These are phyloP conservation scores for Russula virescens DNA, from an alignment of 768 basidiomycete species.

Conservation along the genomic window DNA sequence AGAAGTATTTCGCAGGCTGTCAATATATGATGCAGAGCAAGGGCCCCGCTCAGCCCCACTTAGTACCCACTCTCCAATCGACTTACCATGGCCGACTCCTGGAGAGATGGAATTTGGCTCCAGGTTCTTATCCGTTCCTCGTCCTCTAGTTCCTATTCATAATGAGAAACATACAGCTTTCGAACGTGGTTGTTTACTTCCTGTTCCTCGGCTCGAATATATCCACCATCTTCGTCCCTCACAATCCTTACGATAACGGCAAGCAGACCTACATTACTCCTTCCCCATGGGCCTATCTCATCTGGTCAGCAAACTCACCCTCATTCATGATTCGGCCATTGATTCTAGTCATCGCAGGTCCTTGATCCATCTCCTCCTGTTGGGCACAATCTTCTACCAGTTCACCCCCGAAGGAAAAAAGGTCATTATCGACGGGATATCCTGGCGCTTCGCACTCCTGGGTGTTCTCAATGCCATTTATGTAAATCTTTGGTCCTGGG, in stretches of 20 bases:
- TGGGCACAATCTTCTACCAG: constrained; percentile 89
- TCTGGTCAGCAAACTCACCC: constrained; percentile 51
- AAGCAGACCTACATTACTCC: constrained; percentile 94
- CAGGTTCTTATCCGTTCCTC: no score
- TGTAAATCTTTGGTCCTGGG: constrained; percentile 75
- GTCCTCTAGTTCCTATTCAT: no score
- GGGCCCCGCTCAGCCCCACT: no score
- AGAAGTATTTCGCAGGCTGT: no score
- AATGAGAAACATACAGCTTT: no score
- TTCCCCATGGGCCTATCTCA: constrained; percentile 87
- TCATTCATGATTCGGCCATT: background rate
- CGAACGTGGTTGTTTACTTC: constrained; percentile 54
- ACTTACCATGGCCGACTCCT: no score
- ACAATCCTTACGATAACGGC: constrained; percentile 60
- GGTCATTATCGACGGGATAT: constrained; percentile 78
- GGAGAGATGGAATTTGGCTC: no score
- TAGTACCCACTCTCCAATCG: no score
- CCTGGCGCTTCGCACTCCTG: constrained; percentile 89
- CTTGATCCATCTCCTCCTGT: constrained; percentile 82
- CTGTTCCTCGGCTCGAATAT: constrained; percentile 87
- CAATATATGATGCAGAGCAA: no score
- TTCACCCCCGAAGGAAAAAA: constrained; percentile 74
- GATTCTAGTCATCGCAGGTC: constrained; percentile 44
- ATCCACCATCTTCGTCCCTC: constrained; percentile 75
- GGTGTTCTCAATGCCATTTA: constrained; percentile 84